A percentile compares a stretch with the other conserved stretches of the same genome.
Conservation (phyloP, 169 alveolate species). For the Plasmodium gonderi region DNA sequence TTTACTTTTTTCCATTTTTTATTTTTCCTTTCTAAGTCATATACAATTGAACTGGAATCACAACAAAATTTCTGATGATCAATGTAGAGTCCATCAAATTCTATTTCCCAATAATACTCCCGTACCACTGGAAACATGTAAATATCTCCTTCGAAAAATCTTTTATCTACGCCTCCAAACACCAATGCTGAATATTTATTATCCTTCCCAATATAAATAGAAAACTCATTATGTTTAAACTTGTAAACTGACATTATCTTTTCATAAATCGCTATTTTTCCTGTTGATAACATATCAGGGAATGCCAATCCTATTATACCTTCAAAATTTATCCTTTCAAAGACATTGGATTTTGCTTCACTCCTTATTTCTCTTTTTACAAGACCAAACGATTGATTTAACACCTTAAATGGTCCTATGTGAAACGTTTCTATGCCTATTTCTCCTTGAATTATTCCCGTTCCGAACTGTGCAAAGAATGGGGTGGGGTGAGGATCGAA, state of each 20-base stretch:
- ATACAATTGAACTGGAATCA: constrained; percentile 63
- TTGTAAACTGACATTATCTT: constrained; percentile 11
- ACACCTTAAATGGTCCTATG: constrained; percentile 71
- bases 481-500: not conserved
- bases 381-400: constrained; percentile 40
- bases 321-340: constrained; percentile 84
- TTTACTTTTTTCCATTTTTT: not conserved
- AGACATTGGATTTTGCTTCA: constrained; percentile 3
- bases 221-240: constrained; percentile 36
- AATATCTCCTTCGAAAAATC: constrained; percentile 83
- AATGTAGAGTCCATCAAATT: constrained; percentile 83
- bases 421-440: constrained; percentile 61
- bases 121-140: constrained; percentile 89
- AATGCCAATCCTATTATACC: constrained; percentile 92
- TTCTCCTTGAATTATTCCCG: constrained; percentile 82
- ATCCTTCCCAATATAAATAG: constrained; percentile 66
- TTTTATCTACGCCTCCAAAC: constrained; percentile 90
- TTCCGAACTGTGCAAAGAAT: constrained; percentile 73
- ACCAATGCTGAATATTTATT: constrained; percentile 84
- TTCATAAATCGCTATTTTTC: constrained; percentile 80
- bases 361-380: constrained; percentile 61
- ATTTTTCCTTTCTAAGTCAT: constrained; percentile 15
- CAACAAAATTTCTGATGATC: constrained; percentile 91
- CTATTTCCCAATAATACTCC: constrained; percentile 92
- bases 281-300: constrained; percentile 87